These are phyloP conservation scores for Monilinia polystroma DNA, from an alignment of 2,329 filamentous ascomycete species.

Conservation along the genomic window DNA sequence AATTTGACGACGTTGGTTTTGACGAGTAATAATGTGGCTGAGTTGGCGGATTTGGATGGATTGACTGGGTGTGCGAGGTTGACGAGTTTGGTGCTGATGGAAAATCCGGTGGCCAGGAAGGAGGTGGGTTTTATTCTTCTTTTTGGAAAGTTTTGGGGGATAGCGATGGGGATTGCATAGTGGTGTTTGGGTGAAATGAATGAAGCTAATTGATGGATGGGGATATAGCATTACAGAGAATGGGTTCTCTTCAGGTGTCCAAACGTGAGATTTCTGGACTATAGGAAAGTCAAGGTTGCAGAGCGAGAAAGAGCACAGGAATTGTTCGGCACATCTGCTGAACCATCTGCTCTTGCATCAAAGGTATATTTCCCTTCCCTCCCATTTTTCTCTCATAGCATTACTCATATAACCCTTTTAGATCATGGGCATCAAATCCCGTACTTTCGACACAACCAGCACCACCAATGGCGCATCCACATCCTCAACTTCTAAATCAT, in stretches of 20 bases:
- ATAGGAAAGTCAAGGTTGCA: constrained; percentile 81
- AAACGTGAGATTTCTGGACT: constrained; percentile 85
- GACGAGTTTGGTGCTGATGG: constrained; percentile 76
- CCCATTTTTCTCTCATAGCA: no score
- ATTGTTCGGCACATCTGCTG: constrained; percentile 76
- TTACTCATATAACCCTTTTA: constrained; percentile 36
- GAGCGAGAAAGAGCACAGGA: constrained; percentile 75
- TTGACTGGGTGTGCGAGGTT: constrained; percentile 66
- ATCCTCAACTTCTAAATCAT: constrained; percentile 59
- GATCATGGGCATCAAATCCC: constrained; percentile 84
- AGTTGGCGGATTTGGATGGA: constrained; percentile 86
- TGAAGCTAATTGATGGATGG: constrained; percentile 18
- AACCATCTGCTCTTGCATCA: constrained; percentile 77
- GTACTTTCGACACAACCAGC: constrained; percentile 57
- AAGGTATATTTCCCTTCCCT: constrained; percentile 50
- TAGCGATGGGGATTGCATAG: background rate
- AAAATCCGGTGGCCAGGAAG: constrained; percentile 89
- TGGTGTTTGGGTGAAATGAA: background rate
- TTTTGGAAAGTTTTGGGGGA: background rate
- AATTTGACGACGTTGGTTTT: constrained; percentile 80
- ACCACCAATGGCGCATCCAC: constrained; percentile 48
- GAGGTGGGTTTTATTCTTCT: constrained; percentile 61
- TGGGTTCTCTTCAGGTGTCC: constrained; percentile 90
- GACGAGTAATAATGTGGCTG: constrained; percentile 75
- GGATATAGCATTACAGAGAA: constrained; percentile 76